These are phyloP conservation scores for Populus tomentosa DNA, from an alignment of 441 rosid species.

Conservation along the genomic window DNA sequence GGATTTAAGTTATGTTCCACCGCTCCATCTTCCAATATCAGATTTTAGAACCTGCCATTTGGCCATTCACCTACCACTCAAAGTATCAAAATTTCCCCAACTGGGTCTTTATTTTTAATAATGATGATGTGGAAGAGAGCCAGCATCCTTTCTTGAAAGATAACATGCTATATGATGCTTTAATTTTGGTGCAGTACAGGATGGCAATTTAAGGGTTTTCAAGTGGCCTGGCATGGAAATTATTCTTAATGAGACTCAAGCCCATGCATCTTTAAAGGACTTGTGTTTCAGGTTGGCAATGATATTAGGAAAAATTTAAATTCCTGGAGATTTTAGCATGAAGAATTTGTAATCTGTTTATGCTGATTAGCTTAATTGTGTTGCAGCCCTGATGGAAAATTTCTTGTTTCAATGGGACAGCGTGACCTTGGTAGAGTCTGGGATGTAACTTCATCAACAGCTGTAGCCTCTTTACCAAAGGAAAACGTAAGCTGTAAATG, in stretches of 20 bases:
- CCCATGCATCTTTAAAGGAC: slow-evolving; percentile 63
- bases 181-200: slow-evolving; percentile 77
- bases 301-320: not conserved
- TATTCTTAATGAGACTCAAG: slow-evolving; percentile 55
- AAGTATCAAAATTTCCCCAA: not conserved
- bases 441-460: slow-evolving; percentile 61
- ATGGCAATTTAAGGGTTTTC: slow-evolving; percentile 79
- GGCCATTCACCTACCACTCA: not conserved
- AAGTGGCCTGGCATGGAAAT: slow-evolving; percentile 90
- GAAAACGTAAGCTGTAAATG: slow-evolving; percentile 49
- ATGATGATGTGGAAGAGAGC: not conserved
- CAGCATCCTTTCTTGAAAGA: slow-evolving; percentile 5
- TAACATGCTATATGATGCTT: slow-evolving; percentile 34
- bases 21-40: not conserved
- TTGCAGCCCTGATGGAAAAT: slow-evolving; percentile 81
- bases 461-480: slow-evolving; percentile 59
- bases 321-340: slow-evolving; percentile 8
- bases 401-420: slow-evolving; percentile 70
- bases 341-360: slow-evolving; percentile 6
- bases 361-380: slow-evolving; percentile 21
- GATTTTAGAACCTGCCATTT: not conserved
- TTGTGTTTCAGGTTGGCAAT: slow-evolving; percentile 71
- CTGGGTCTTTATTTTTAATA: not conserved
- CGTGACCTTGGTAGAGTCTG: slow-evolving; percentile 82
- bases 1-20: not conserved